A percentile compares a stretch with the other conserved stretches of the same genome.
Evolutionary conservation across 2,329 filamentous ascomycete species (phyloP).

Genomic region (Aspergillus thermomutatus): DNA sequence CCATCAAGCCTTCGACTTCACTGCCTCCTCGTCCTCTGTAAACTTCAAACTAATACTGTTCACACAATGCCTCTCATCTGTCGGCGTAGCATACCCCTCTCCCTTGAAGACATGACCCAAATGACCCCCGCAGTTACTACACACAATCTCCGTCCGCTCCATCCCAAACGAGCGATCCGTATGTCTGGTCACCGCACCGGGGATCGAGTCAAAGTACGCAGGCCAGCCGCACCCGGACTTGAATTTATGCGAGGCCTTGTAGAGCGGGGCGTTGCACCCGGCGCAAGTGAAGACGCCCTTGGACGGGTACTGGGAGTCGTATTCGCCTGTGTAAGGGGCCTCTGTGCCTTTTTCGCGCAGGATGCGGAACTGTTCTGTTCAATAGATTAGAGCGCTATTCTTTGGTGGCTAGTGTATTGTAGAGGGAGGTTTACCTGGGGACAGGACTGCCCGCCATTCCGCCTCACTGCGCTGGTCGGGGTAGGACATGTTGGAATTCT

Average conservation of each 20-base stretch:
- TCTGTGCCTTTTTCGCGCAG: constrained; percentile 93
- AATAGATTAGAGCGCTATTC: not conserved
- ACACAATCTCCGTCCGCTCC: constrained; percentile 87
- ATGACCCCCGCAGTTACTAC: constrained; percentile 89
- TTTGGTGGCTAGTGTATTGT: constrained; percentile 31
- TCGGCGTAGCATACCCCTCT: constrained; percentile 78
- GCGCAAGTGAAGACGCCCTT: constrained; percentile 82
- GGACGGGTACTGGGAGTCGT: constrained; percentile 77
- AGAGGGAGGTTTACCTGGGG: constrained; percentile 52
- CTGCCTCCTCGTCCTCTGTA: constrained; percentile 56
- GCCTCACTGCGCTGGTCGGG: constrained; percentile 77
- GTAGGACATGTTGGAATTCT: constrained; percentile 51
- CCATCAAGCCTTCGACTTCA: constrained; percentile 29
- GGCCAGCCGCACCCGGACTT: constrained; percentile 96
- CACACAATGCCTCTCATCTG: constrained; percentile 94
- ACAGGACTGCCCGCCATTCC: constrained; percentile 87
- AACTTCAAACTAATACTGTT: constrained; percentile 92
- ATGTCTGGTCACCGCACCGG: constrained; percentile 81
- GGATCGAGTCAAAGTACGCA: constrained; percentile 93
- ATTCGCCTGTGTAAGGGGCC: constrained; percentile 72
- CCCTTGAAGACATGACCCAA: constrained; percentile 90
- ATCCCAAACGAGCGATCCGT: constrained; percentile 76
- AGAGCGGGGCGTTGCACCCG: constrained; percentile 81
- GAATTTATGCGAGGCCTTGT: constrained; percentile 93
- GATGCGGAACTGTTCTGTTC: constrained; percentile 86